Percentiles rank a stretch among this genome's conserved stretches.
Evolutionary conservation across 176 grass and related monocot species (phyloP).

Genomic region (Oryza glumipatula): DNA sequence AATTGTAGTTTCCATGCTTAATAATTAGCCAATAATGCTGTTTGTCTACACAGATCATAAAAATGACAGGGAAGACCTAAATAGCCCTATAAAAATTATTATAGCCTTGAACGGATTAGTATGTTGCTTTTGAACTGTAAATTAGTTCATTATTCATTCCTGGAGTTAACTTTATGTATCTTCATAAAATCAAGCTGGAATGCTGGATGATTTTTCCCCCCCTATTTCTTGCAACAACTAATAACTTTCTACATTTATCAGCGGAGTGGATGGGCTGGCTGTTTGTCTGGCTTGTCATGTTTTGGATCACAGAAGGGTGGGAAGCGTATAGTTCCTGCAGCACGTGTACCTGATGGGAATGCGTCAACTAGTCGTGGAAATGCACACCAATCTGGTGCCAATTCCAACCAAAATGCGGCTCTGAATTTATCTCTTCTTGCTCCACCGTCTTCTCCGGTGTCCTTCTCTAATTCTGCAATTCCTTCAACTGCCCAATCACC

Average conservation of each 20-base stretch:
- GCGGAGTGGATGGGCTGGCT: conserved; percentile 73
- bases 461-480: conserved; percentile 79
- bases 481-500: conserved; percentile 82
- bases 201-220: background rate
- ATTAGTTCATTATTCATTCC: background rate
- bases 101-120: background rate
- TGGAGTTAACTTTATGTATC: background rate
- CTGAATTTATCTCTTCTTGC: conserved; percentile 79
- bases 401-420: conserved; percentile 67
- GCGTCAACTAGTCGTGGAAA: conserved; percentile 50
- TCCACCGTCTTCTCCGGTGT: conserved; percentile 81
- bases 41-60: background rate
- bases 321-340: conserved; percentile 81
- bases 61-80: background rate
- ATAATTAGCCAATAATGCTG: background rate
- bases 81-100: background rate
- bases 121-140: background rate
- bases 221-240: background rate
- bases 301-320: conserved; percentile 80
- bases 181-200: background rate
- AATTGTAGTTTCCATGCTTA: background rate
- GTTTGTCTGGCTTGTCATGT: conserved; percentile 77
- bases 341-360: conserved; percentile 68
- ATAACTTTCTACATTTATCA: conserved; percentile 38
- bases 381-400: conserved; percentile 58